Evolutionary conservation across 192 early-diverging fungal species (phyloP).

Genomic region (Jimgerdemannia lactiflua): DNA sequence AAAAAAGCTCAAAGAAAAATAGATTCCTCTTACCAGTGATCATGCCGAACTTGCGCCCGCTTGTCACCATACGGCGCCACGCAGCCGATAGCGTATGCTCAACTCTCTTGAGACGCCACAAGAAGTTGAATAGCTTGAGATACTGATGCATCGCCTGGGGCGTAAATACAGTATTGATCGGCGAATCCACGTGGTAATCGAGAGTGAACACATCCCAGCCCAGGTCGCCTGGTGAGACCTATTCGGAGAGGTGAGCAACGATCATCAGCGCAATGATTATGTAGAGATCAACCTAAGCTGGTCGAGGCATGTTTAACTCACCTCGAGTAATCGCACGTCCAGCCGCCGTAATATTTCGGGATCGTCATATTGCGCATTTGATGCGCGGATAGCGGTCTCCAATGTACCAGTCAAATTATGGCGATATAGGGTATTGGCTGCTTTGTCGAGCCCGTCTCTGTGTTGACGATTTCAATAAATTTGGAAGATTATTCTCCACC

Average conservation of each 20-base stretch:
- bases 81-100: constrained; percentile 69
- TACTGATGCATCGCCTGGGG: constrained; percentile 76
- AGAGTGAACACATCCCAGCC: constrained; percentile 96
- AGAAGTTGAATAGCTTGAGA: constrained; percentile 78
- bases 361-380: constrained; percentile 86
- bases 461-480: constrained; percentile 12
- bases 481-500: neutral
- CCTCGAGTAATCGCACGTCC: constrained; percentile 77
- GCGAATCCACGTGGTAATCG: constrained; percentile 78
- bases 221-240: constrained; percentile 56
- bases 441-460: constrained; percentile 47
- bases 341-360: constrained; percentile 71
- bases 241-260: constrained; percentile 12
- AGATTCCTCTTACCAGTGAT: constrained; percentile 31
- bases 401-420: constrained; percentile 88
- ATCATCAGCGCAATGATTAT: neutral
- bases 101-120: constrained; percentile 88
- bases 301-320: constrained; percentile 12
- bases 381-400: constrained; percentile 80
- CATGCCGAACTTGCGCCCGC: constrained; percentile 47
- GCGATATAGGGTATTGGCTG: constrained; percentile 71
- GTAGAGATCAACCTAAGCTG: neutral
- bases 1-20: constrained; percentile 2
- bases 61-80: constrained; percentile 79
- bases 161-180: constrained; percentile 83